phyloP scores from a whole-genome alignment of 768 basidiomycete species.

The Amanita polypyramis region DNA sequence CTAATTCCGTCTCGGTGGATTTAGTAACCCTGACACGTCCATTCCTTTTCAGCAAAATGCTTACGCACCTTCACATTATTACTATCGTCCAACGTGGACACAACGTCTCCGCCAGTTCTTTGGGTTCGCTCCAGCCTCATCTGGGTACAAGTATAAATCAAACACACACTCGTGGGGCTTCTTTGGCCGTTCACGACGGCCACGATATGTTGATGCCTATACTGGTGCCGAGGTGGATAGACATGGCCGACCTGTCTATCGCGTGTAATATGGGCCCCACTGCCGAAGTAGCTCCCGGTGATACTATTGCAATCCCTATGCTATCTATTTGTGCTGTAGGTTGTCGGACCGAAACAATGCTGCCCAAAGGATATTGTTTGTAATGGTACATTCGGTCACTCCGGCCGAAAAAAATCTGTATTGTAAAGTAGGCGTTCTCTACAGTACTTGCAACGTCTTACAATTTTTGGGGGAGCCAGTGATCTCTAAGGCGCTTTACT shows the following conservation, averaged over 20 bases:
- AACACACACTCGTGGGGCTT: constrained; percentile 43
- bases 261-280: constrained; percentile 22
- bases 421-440: background rate
- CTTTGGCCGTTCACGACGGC: constrained; percentile 40
- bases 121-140: constrained; percentile 31
- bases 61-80: background rate
- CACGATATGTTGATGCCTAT: constrained; percentile 36
- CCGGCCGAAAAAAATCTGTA: background rate
- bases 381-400: background rate
- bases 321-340: background rate
- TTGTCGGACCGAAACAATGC: background rate
- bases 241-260: constrained; percentile 42
- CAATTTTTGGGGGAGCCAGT: constrained; percentile 58
- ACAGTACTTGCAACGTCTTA: constrained; percentile 16
- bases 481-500: constrained; percentile 39
- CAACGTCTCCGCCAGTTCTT: constrained; percentile 45
- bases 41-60: background rate
- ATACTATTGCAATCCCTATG: too few relatives aligned
- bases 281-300: too few relatives aligned
- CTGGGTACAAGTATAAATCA: constrained; percentile 27
- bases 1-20: background rate
- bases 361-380: background rate
- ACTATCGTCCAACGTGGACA: constrained; percentile 25
- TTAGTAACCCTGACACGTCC: background rate
- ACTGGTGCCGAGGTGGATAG: constrained; percentile 45